phyloP scores from a whole-genome alignment of 73 alveolate species.

The Paraurostyla sp. region DNA sequence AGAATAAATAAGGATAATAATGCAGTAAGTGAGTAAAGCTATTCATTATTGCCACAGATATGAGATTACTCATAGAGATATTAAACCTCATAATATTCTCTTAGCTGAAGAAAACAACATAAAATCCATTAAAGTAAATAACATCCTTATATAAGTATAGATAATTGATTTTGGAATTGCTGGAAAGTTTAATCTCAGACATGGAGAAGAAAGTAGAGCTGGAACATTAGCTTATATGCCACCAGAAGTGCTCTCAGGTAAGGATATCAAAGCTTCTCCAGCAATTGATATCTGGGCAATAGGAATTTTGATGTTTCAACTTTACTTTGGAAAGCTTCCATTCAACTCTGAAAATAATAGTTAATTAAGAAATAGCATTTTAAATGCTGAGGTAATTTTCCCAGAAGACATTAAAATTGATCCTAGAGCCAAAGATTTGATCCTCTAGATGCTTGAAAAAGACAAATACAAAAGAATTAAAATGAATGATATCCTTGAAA shows the following conservation, averaged over 20 bases:
- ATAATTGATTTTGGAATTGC: constrained; percentile 87
- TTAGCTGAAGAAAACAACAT: constrained; percentile 28
- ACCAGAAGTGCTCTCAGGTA: constrained; percentile 81
- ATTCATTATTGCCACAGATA: constrained; percentile 58
- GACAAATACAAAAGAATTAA: neutral
- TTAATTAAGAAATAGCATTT: neutral
- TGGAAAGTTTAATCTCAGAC: constrained; percentile 61
- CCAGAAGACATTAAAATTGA: neutral
- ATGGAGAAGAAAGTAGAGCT: constrained; percentile 80
- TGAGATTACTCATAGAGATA: constrained; percentile 71
- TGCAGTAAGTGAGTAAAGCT: constrained; percentile 7
- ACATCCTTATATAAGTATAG: neutral
- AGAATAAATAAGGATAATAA: constrained; percentile 40
- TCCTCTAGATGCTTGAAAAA: neutral
- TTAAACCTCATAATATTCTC: constrained; percentile 64
- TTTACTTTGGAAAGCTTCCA: constrained; percentile 77
- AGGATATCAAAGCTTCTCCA: constrained; percentile 60
- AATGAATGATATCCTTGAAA: neutral
- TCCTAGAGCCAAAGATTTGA: neutral
- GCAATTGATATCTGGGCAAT: constrained; percentile 88
- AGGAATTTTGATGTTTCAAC: constrained; percentile 79
- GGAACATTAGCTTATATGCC: constrained; percentile 86
- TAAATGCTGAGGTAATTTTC: neutral
- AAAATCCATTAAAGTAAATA: constrained; percentile 13
- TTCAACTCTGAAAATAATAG: constrained; percentile 71